These are phyloP conservation scores for Euphorbia celastroides DNA, from an alignment of 441 rosid species.

Conservation along the genomic window DNA sequence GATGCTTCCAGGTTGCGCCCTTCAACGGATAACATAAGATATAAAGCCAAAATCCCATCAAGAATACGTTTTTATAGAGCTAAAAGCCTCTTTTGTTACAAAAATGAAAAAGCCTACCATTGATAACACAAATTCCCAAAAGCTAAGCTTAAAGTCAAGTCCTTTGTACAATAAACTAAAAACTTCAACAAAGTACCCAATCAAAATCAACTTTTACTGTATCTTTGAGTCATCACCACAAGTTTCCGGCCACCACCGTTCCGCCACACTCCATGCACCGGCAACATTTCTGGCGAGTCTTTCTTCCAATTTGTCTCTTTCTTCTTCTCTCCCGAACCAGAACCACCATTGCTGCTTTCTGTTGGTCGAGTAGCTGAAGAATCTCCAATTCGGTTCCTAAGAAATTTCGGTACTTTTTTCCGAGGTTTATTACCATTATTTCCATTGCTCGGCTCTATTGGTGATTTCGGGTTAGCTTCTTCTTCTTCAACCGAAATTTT, in stretches of 20 bases:
- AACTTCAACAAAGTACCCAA: background rate
- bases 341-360: conserved; percentile 16
- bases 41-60: too few species aligned
- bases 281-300: conserved; percentile 17
- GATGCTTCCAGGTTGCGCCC: too few species aligned
- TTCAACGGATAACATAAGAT: too few species aligned
- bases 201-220: conserved; percentile 9
- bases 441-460: conserved; percentile 6
- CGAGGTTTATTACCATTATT: conserved; percentile 27
- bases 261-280: conserved; percentile 36
- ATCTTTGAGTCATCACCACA: conserved; percentile 17
- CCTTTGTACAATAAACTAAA: background rate
- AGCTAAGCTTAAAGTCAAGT: background rate
- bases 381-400: conserved; percentile 36
- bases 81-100: background rate
- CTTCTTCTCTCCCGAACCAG: conserved; percentile 20
- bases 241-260: conserved; percentile 39
- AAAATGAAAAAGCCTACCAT: too few species aligned
- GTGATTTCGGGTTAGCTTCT: conserved; percentile 4
- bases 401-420: conserved; percentile 35
- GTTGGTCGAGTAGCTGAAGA: conserved; percentile 21
- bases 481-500: conserved; percentile 25
- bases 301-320: conserved; percentile 16
- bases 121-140: background rate
- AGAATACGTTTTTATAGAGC: too few species aligned